Conservation (phyloP, 805 yeast genomes). For the Kregervanrija delftensis region DNA sequence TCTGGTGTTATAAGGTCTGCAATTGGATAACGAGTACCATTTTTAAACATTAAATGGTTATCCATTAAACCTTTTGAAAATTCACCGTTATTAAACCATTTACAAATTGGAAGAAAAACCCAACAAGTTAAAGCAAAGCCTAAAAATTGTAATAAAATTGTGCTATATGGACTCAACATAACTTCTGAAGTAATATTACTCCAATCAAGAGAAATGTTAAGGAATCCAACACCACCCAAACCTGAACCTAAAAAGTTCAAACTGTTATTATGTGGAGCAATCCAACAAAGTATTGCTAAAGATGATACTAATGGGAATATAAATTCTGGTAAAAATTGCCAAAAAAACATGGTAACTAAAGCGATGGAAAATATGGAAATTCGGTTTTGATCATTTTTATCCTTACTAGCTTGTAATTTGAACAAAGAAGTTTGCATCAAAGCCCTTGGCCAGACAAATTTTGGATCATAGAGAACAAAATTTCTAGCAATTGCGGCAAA, state of each 20-base stretch:
- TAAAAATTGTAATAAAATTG: slow-evolving; percentile 39
- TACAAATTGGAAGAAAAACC: slow-evolving; percentile 40
- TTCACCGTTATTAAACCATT: slow-evolving; percentile 31
- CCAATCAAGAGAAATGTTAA: slow-evolving; percentile 46
- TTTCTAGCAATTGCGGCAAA: slow-evolving; percentile 44
- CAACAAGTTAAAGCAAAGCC: slow-evolving; percentile 44
- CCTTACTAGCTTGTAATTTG: slow-evolving; percentile 21
- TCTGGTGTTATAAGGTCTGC: slow-evolving; percentile 33
- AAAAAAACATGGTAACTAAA: slow-evolving; percentile 29
- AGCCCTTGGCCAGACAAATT: slow-evolving; percentile 44
- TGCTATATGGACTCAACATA: slow-evolving; percentile 47
- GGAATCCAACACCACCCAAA: slow-evolving; percentile 44
- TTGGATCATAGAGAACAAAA: slow-evolving; percentile 40
- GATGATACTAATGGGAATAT: slow-evolving; percentile 43
- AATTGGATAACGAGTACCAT: slow-evolving; percentile 38
- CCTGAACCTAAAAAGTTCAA: slow-evolving; percentile 46
- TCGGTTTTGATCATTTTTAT: slow-evolving; percentile 11
- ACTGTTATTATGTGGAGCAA: slow-evolving; percentile 35
- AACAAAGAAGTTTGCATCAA: slow-evolving; percentile 45
- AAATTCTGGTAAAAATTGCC: slow-evolving; percentile 47
- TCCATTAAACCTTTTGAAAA: slow-evolving; percentile 40
- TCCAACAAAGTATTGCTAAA: slow-evolving; percentile 41
- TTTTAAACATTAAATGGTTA: slow-evolving; percentile 31
- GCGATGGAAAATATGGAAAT: slow-evolving; percentile 29
- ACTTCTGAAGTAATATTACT: slow-evolving; percentile 44